Base-by-base conservation (phyloP, 441 rosid genomes). In the Cnidoscolus chayamansa region DNA sequence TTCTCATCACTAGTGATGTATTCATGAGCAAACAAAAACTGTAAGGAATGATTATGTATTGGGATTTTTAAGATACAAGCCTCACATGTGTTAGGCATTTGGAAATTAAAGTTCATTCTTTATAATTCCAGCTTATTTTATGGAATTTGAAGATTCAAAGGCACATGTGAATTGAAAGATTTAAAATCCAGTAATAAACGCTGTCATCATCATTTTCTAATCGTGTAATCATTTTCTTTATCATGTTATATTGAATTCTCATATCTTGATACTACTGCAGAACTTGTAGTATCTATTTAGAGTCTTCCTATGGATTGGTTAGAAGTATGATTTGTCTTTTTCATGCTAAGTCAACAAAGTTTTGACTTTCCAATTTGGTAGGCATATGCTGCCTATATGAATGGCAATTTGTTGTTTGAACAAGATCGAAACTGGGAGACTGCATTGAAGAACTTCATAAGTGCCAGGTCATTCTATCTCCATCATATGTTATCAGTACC, bases 321-420 rank as follows among this genome's bases (percentile, higher is more conserved):
- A 65, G 7, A 48, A 62, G 30, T 64, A 67, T 45, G 17, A 32
- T 51, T 12, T n/a, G 30, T 1, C 30, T 53, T 72, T 63, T 63
- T 61, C 40, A 53, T 72, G 70, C 35, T 60, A 55, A 54, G 10
- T 68, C 61, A 35, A 65, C 37, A 25, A 63, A n/a, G 31, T 72
- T 67, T 71, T 79, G 37, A 12, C 15, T 76, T 65, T 53, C 50
- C 45, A 65, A 61, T 16, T 77, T 71, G 79, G 64, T 81, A 96
- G 97, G 98, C 97, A 78, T 96, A 96, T 83, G 93, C 94, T 13
- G 91, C 97, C 73, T 96, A 91, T 80, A 96, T 93, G 98, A 89
- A 93, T 86, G 99, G 94, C 69, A 90, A 72, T 81, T 81, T 96
- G 77, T 80, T 96, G 85, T 96, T 96, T 81, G 99, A 96, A 86